These are phyloP conservation scores for Eragrostis tef DNA, from an alignment of 202 grass and related monocot genomes.

Conservation along the genomic window DNA sequence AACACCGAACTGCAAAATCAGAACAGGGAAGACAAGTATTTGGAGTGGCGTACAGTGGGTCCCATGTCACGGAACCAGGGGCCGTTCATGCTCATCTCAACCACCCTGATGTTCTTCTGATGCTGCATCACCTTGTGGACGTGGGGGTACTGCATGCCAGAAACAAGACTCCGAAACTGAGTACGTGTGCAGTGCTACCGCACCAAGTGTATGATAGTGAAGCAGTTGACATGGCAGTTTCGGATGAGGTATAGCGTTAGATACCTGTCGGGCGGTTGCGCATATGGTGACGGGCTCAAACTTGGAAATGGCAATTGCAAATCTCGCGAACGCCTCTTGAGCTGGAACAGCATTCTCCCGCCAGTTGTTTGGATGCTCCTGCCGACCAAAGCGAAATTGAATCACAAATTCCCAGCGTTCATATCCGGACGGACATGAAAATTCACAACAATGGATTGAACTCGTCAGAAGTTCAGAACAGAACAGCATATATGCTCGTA, in stretches of 20 bases:
- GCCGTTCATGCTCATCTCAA: slow-evolving; percentile 96
- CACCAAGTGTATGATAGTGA: not conserved
- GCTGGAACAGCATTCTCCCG: slow-evolving; percentile 67
- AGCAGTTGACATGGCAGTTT: slow-evolving; percentile 7
- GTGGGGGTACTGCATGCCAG: slow-evolving; percentile 53
- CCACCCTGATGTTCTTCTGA: slow-evolving; percentile 69
- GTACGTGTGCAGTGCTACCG: not conserved
- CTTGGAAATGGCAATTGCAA: slow-evolving; percentile 71
- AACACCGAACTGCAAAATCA: not conserved
- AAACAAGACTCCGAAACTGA: slow-evolving; percentile 27
- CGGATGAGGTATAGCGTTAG: not conserved
- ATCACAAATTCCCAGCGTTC: too few species aligned
- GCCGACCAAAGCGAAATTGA: slow-evolving; percentile 24
- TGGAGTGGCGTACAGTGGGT: slow-evolving; percentile 62
- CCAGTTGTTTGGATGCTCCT: slow-evolving; percentile 94
- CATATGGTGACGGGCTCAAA: slow-evolving; percentile 84
- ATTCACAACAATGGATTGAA: too few species aligned
- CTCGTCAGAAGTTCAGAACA: too few species aligned
- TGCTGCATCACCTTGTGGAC: slow-evolving; percentile 59
- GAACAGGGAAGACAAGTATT: slow-evolving; percentile 9
- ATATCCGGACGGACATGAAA: too few species aligned
- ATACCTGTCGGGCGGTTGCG: slow-evolving; percentile 67
- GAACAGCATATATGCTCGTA: too few species aligned
- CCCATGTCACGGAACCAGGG: slow-evolving; percentile 93
- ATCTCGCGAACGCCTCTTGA: slow-evolving; percentile 58